Evolutionary conservation across 805 yeast genomes (phyloP), one percentile per base, ranked within the genome.

Genomic region (Zygosaccharomyces pseudorouxii): DNA sequence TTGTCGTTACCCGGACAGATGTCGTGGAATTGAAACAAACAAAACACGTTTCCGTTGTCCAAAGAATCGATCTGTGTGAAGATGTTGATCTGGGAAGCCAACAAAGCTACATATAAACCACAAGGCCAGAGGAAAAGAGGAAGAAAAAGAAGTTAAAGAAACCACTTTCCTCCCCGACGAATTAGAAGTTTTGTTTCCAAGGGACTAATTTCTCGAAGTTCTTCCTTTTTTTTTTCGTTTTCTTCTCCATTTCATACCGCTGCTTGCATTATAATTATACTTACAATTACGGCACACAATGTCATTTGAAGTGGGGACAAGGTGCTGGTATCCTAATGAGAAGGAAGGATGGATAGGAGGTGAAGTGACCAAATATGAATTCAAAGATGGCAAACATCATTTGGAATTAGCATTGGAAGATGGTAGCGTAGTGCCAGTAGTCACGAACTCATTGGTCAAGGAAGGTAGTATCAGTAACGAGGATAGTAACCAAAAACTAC

Each of bases 301-400:
- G 68, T 64, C 76, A 16, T 76, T 70, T 56, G 81, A 77, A 57
- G 71, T 73, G 42, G 84, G 83, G 57, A 78, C 83, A 61, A 83
- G 86, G 56, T 84, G 89, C 64, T 84, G 90, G 92, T 77, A 79
- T 59, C 89, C 88, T 11, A 85, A 81, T 64, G 80, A 78, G 42
- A 72, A 73, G 38, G 72, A 75, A 52, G 92, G 90, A 6, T 84
- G 90, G 89, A 68, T 82, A 9, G 89, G 88, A 22, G 84, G 80
- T 36, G 81, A 80, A 50, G 81, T 84, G 42, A 70, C 74, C 16
- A 73, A 72, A 46, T 71, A 72, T 45, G 69, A 73, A 11, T 40
- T 46, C 10, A 64, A 71, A 9, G 67, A 70, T 47, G 69, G 69
- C 44, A 77, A 76, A 48, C 74, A 75, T 55, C 70, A 69, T 36